These are phyloP conservation scores for Auriscalpium orientale DNA, from an alignment of 768 basidiomycete genomes.

Conservation along the genomic window DNA sequence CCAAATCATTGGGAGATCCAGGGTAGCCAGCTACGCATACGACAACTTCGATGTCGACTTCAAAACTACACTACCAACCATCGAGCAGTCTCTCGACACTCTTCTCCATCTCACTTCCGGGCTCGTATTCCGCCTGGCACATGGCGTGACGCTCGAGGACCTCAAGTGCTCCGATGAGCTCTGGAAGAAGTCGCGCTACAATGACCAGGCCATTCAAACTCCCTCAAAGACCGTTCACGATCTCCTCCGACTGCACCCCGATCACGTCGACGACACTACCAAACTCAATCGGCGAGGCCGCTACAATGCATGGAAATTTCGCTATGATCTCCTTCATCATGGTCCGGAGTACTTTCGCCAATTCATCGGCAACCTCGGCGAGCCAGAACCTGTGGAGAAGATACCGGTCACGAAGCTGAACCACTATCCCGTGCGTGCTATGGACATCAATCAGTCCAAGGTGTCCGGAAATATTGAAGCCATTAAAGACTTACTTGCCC, in stretches of 20 bases:
- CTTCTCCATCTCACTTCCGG: neutral
- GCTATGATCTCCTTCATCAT: neutral
- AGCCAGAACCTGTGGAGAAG: neutral
- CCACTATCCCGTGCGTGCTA: neutral
- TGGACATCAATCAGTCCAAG: neutral
- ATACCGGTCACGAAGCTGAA: neutral
- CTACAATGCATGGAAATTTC: neutral
- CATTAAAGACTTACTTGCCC: slow-evolving; percentile 7
- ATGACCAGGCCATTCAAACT: neutral
- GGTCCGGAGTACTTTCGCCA: neutral
- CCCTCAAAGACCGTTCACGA: neutral
- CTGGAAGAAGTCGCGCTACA: neutral
- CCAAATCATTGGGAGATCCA: neutral
- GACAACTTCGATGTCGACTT: neutral
- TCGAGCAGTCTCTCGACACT: neutral
- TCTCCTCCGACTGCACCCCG: neutral
- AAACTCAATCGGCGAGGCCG: neutral
- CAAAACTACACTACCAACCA: neutral
- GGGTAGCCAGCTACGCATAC: neutral
- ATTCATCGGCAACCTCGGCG: neutral
- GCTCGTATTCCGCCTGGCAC: slow-evolving; percentile 9
- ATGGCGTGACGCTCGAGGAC: slow-evolving; percentile 3
- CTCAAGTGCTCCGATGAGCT: neutral
- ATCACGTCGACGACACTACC: neutral
- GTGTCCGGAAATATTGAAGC: neutral